Base-by-base conservation (phyloP, 805 yeast species). In the Starmerella cellae region DNA sequence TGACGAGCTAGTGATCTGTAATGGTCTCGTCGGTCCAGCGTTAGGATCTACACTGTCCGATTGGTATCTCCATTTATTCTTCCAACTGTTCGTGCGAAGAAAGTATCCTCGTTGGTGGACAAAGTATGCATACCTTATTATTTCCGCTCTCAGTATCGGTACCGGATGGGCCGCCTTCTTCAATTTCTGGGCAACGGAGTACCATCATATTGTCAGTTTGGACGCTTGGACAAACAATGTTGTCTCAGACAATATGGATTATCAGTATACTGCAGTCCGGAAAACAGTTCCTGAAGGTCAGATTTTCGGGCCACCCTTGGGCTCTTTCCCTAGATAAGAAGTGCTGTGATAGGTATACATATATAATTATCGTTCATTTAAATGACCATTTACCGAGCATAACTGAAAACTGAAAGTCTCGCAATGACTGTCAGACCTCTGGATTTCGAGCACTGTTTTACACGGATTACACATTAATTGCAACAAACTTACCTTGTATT, bases 101-200 rank as follows among this genome's bases (percentile, higher is more conserved):
- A 57, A 64, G 42, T 70, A 68, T 47, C 53, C 65, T 6, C 53
- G 59, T 23, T 71, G 75, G 75, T 71, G 75, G 75, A 69, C 67
- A 41, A 69, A 68, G 55, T 70, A 70, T 55, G 69, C 70, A 51
- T 70, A 70, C 48, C 63, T 70, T 14, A 55, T 70, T 37, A 65
- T 68, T 27, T 65, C 71, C 45, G 73, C 70, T 2, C 55, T 70
- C 5, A 64, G 69, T 2, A 70, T 72, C 3, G 75, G 74, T 1
- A 66, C 67, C 11, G 74, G 73, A 1, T 65, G 67, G 47, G 62
- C 68, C 44, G 71, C 72, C 1, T 53, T 70, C 37, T 40, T 69
- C 35, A 62, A 67, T 16, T 69, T 69, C 51, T 66, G 68, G 42
- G 55, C 63, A 24, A 64, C 71, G 20, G 60, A 62, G 4, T 49